Conservation (phyloP, 164 flowering plant species). For the Litsea cubeba region DNA sequence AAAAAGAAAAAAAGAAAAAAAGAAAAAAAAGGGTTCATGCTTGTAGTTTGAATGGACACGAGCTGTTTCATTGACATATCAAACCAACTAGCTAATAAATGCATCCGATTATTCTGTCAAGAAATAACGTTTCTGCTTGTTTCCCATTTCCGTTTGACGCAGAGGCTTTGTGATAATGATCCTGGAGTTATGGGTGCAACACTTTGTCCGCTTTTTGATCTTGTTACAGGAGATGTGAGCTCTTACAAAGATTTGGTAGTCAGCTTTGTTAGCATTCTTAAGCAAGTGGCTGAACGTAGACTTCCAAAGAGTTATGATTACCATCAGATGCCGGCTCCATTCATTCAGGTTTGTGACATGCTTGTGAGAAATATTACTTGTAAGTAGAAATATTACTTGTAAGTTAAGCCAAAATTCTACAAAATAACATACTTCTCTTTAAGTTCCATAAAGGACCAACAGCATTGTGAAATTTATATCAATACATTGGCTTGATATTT, state of each 20-base stretch:
- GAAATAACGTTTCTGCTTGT: background rate
- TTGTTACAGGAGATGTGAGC: constrained; percentile 59
- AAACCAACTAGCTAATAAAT: too few species aligned
- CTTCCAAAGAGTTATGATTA: constrained; percentile 92
- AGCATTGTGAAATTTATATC: background rate
- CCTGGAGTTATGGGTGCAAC: constrained; percentile 99
- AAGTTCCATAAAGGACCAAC: background rate
- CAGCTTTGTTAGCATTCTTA: constrained; percentile 90
- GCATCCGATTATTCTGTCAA: too few species aligned
- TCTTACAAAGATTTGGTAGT: constrained; percentile 74
- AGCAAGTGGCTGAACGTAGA: constrained; percentile 92
- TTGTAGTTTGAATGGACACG: too few species aligned
- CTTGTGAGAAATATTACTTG: background rate
- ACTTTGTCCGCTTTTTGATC: constrained; percentile 93
- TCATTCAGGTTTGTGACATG: constrained; percentile 63
- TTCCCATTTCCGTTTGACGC: constrained; percentile 23
- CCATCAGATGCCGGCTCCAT: constrained; percentile 98
- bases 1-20: too few species aligned
- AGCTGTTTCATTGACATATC: too few species aligned
- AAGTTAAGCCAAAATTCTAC: background rate
- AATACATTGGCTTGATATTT: background rate
- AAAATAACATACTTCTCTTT: background rate
- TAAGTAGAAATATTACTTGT: background rate
- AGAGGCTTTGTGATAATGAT: constrained; percentile 94
- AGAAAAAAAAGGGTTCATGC: too few species aligned